phyloP scores from a whole-genome alignment of 495 filamentous ascomycete genomes.

The Aspergillus affinis region DNA sequence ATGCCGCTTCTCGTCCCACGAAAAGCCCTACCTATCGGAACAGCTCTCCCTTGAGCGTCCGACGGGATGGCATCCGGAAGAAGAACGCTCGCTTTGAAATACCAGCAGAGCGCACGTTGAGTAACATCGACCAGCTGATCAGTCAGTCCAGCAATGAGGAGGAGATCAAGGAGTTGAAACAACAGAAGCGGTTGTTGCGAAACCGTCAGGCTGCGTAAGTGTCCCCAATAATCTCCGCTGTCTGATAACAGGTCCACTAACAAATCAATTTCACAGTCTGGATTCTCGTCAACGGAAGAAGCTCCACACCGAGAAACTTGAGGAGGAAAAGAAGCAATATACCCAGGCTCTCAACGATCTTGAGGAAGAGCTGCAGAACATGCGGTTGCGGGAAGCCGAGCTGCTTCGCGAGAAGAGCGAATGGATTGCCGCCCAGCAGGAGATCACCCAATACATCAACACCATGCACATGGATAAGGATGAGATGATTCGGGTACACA shows the following conservation, averaged over 20 bases:
- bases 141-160: slow-evolving; percentile 84
- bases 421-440: slow-evolving; percentile 64
- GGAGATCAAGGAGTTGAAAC: slow-evolving; percentile 96
- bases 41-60: slow-evolving; percentile 69
- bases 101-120: slow-evolving; percentile 85
- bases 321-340: slow-evolving; percentile 94
- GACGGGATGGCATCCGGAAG: slow-evolving; percentile 95
- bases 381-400: slow-evolving; percentile 56
- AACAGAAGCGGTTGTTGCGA: slow-evolving; percentile 91
- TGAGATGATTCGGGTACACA: slow-evolving; percentile 84
- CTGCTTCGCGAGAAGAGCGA: slow-evolving; percentile 67
- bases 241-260: slow-evolving; percentile 34
- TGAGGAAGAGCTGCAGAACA: slow-evolving; percentile 69
- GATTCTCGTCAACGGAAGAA: slow-evolving; percentile 98
- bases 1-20: slow-evolving; percentile 64
- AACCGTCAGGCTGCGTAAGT: slow-evolving; percentile 97
- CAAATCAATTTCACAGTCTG: slow-evolving; percentile 54
- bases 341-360: slow-evolving; percentile 69
- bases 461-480: slow-evolving; percentile 83
- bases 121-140: slow-evolving; percentile 94
- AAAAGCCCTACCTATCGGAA: slow-evolving; percentile 76
- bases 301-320: slow-evolving; percentile 94
- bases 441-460: slow-evolving; percentile 72
- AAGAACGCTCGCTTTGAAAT: slow-evolving; percentile 99
- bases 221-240: not conserved